Percentiles rank a stretch among this genome's conserved stretches.
Evolutionary conservation across 1,284 basidiomycete genomes (phyloP).

Genomic region (Cryptococcus sp.): DNA sequence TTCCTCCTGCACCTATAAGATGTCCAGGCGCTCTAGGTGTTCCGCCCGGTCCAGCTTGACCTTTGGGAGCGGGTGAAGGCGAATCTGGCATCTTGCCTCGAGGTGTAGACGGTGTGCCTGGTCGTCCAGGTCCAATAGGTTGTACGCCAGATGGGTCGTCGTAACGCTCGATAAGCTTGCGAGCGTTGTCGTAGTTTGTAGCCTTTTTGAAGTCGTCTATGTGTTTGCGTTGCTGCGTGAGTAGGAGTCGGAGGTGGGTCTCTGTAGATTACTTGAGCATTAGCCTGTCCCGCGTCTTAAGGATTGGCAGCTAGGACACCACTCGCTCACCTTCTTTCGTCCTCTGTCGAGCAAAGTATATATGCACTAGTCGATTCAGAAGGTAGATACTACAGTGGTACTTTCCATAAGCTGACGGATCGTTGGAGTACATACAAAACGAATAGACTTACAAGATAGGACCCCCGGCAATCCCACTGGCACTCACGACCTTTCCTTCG

Average conservation of each 20-base stretch:
- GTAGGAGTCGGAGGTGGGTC: conserved; percentile 70
- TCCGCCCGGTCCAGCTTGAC: conserved; percentile 13
- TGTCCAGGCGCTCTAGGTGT: conserved; percentile 49
- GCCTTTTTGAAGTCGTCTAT: conserved; percentile 97
- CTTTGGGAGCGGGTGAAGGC: conserved; percentile 3
- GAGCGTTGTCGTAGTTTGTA: conserved; percentile 91
- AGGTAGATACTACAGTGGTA: conserved; percentile 67
- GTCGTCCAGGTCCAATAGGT: conserved; percentile 23
- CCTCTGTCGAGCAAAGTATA: conserved; percentile 83
- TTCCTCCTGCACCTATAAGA: conserved; percentile 39
- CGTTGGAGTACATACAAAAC: no score
- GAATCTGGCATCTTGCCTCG: conserved; percentile 9
- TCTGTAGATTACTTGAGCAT: conserved; percentile 58
- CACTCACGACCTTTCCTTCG: conserved; percentile 58
- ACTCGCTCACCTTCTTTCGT: conserved; percentile 73
- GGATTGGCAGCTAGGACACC: neutral
- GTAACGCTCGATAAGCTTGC: conserved; percentile 86
- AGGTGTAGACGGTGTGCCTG: conserved; percentile 7
- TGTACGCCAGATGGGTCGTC: conserved; percentile 60
- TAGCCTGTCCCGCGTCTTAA: neutral
- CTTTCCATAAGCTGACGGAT: neutral
- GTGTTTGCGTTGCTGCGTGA: conserved; percentile 78
- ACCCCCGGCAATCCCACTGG: conserved; percentile 64
- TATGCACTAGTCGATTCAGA: conserved; percentile 76
- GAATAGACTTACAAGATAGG: conserved; percentile 70